These are phyloP conservation scores for Trypanosoma scelopori DNA, from an alignment of 208 protist species.

Conservation along the genomic window DNA sequence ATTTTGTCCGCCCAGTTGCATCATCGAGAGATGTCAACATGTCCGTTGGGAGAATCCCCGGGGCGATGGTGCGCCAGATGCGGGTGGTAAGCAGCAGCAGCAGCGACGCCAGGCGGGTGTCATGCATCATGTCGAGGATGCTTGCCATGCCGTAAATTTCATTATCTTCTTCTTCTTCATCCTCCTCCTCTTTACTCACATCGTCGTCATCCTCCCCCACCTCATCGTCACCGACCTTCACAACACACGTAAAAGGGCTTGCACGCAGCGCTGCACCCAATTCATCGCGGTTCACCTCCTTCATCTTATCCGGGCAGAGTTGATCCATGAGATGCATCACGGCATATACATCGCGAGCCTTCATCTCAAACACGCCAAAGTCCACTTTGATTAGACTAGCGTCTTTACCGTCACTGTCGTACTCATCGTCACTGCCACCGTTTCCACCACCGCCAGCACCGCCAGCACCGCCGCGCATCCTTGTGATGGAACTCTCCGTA, in stretches of 20 bases:
- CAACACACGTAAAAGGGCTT: conserved; percentile 75
- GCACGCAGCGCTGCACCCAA: conserved; percentile 55
- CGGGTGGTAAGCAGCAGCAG: conserved; percentile 45
- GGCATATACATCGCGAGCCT: conserved; percentile 54
- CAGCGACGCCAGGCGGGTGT: conserved; percentile 40
- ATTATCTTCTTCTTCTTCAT: conserved; percentile 59
- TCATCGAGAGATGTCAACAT: conserved; percentile 43
- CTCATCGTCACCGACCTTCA: conserved; percentile 61
- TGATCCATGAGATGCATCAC: conserved; percentile 86
- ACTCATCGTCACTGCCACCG: conserved; percentile 27
- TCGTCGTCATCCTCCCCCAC: conserved; percentile 31
- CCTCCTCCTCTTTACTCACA: conserved; percentile 7
- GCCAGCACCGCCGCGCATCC: conserved; percentile 17
- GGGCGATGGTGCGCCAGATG: conserved; percentile 65
- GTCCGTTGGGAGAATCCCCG: conserved; percentile 69
- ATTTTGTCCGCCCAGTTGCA: conserved; percentile 43
- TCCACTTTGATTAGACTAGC: conserved; percentile 68
- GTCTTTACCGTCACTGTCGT: conserved; percentile 28
- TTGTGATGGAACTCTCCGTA: conserved; percentile 6
- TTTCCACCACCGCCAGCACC: conserved; percentile 31
- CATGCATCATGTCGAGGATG: conserved; percentile 63
- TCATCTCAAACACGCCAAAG: conserved; percentile 90
- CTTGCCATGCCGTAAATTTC: conserved; percentile 82
- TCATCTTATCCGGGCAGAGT: conserved; percentile 79
- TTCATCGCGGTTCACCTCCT: conserved; percentile 84